Evolutionary conservation across 495 filamentous ascomycete genomes (phyloP), one percentile per base, ranked within the genome.

Genomic region (Lophiotrema nucula): DNA sequence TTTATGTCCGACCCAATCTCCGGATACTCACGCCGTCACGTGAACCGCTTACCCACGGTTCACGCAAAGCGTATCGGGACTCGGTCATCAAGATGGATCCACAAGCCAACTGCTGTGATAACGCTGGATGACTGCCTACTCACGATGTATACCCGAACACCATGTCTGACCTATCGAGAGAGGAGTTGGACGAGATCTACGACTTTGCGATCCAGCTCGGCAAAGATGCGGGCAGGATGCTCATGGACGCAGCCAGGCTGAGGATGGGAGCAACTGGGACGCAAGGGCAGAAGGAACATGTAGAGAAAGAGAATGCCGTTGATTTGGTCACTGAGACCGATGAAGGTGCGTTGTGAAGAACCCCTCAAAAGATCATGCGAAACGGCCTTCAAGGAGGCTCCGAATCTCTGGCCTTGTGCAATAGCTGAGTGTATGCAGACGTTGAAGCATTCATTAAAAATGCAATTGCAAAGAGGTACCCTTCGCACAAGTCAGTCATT

Each of bases 281-380:
- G 58, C 3, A 31, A 21, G 55, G 44, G 16, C 18, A 70, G 11
- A 65, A 67, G 38, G 62, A 65, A 4, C 69, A 73, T 49, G 55
- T 62, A 24, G 77, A 80, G 71, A 89, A 89, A 64, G 83, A 85
- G 16, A 87, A 78, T 64, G 76, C 86, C 0, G 86, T 89, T 10
- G 84, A 88, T 66, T 81, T 88, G 47, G 85, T 89, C 27, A 88
- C 85, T 24, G 81, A 88, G 72, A 83, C 82, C 0, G 84, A 88
- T 64, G 79, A 86, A 70, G 83, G 84, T 85, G 63, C 58, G 73
- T 64, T 21, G n/a, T n/a, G n/a, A n/a, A n/a, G n/a, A n/a, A n/a
- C n/a, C n/a, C n/a, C n/a, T 6, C 10, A 43, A 35, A 35, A 35
- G 31, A 8, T n/a, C n/a, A n/a, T 45, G 44, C 21, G 16, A 16